Evolutionary conservation across 495 filamentous ascomycete species (phyloP), one percentile per base, ranked within the genome.

Genomic region (Penicillium salamii): DNA sequence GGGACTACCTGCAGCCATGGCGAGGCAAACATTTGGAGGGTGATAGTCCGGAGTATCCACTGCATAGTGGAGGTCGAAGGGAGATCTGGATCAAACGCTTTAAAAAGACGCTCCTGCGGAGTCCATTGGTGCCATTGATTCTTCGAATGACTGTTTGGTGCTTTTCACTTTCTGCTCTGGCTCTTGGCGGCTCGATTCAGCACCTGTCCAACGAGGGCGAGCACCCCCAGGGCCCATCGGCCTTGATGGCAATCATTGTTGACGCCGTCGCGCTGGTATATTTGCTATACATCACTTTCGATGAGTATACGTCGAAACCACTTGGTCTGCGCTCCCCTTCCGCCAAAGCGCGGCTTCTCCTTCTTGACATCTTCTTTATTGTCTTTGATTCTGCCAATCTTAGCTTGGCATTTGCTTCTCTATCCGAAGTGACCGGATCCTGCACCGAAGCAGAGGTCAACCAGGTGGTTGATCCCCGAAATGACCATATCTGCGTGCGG

Each of bases 301-400:
- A 98, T 64, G 93, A 98, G 68, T 97, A 96, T 67, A 91, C 89
- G 3, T 85, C 89, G 14, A 95, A 96, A 61, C 93, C 93, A 3
- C 72, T 98, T 26, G 93, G 93, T 5, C 72, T 98, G 47, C 86
- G 93, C 21, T 83, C 82, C 5, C 82, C 89, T 2, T 84, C 81
- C 29, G 84, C 90, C 17, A 97, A 97, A 62, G 85, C 95, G 56
- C 80, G 87, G 17, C 79, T 98, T 26, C 80, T 96, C 42, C 81
- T 98, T 48, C 78, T 96, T 50, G 93, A 98, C 69, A 77, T 97
- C 3, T 80, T 96, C 63, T 98, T 98, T 65, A 95, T 98, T 54
- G 89, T 97, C 21, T 95, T 98, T 66, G 89, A 96, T 63, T 88
- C 91, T 1, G 89, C 91, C 35, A 97, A 96, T 67, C 70, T 96